Conservation (phyloP, 2,329 filamentous ascomycete species). For the Penicillium sp. region DNA sequence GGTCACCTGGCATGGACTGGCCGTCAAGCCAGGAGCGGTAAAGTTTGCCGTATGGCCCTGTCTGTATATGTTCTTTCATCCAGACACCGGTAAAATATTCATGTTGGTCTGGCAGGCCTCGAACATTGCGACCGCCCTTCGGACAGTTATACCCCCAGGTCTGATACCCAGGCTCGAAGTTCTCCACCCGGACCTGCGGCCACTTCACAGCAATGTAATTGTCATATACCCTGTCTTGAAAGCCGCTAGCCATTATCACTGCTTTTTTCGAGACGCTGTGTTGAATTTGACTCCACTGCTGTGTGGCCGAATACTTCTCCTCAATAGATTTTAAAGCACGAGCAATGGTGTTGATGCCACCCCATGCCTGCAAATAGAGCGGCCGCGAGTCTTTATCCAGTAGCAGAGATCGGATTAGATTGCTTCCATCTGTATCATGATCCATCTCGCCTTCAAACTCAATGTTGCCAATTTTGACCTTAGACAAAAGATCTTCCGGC, state of each 20-base stretch:
- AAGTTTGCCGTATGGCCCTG: constrained; percentile 12
- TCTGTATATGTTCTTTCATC: constrained; percentile 13
- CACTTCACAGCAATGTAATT: constrained; percentile 12
- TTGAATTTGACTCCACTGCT: constrained; percentile 8
- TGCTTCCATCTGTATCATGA: constrained; percentile 11
- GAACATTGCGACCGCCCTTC: constrained; percentile 8
- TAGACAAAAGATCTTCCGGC: constrained; percentile 11
- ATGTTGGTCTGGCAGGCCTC: constrained; percentile 8
- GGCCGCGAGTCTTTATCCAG: constrained; percentile 19
- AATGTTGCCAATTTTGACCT: constrained; percentile 16
- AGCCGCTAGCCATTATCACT: constrained; percentile 16
- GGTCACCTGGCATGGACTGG: constrained; percentile 19
- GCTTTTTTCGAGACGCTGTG: constrained; percentile 11
- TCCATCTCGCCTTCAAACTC: constrained; percentile 18
- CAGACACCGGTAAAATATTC: constrained; percentile 14
- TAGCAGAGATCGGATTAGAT: constrained; percentile 9
- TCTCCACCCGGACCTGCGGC: constrained; percentile 12
- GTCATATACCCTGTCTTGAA: constrained; percentile 14
- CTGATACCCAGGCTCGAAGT: constrained; percentile 5
- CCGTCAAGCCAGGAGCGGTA: constrained; percentile 19
- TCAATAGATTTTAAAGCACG: constrained; percentile 21
- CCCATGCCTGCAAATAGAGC: constrained; percentile 24
- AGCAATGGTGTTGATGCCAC: constrained; percentile 23
- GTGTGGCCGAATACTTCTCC: constrained; percentile 2
- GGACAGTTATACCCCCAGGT: constrained; percentile 17